Evolutionary conservation across 2,329 filamentous ascomycete genomes (phyloP).

Genomic region (Neonectria ditissima): DNA sequence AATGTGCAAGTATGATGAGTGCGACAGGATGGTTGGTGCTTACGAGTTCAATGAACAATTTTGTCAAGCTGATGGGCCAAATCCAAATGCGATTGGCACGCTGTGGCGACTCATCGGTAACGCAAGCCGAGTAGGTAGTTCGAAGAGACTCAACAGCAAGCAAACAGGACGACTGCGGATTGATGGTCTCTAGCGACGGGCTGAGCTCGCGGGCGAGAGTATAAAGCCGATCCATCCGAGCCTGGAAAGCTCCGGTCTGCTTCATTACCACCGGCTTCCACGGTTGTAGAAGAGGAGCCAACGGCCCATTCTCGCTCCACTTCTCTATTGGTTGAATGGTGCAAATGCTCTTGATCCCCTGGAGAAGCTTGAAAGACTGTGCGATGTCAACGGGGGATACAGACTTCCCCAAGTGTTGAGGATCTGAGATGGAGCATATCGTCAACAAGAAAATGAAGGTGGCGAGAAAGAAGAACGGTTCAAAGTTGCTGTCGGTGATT

Average conservation of each 20-base stretch:
- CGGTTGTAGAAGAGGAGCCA: constrained; percentile 22
- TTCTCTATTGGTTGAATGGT: constrained; percentile 22
- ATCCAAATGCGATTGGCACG: constrained; percentile 27
- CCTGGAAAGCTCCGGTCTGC: constrained; percentile 25
- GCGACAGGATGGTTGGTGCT: constrained; percentile 29
- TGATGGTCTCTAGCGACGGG: constrained; percentile 29
- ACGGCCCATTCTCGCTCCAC: constrained; percentile 25
- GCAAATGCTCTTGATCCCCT: constrained; percentile 32
- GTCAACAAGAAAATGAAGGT: constrained; percentile 31
- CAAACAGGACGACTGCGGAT: constrained; percentile 29
- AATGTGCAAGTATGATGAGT: constrained; percentile 29
- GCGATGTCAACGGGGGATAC: constrained; percentile 18
- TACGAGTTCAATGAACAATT: constrained; percentile 31
- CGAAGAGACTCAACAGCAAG: constrained; percentile 29
- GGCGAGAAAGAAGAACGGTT: constrained; percentile 33
- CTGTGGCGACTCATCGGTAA: background rate
- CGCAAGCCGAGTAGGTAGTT: constrained; percentile 20
- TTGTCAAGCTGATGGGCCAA: constrained; percentile 32
- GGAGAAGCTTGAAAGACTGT: constrained; percentile 32
- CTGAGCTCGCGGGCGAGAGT: constrained; percentile 23
- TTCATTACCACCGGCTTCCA: constrained; percentile 4
- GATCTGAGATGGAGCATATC: constrained; percentile 29
- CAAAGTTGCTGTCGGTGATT: constrained; percentile 29
- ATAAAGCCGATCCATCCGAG: constrained; percentile 24
- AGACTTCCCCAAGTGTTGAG: background rate